phyloP scores from a whole-genome alignment of 1,139 yeast species.

The Saccharomycopsis crataegensis region DNA sequence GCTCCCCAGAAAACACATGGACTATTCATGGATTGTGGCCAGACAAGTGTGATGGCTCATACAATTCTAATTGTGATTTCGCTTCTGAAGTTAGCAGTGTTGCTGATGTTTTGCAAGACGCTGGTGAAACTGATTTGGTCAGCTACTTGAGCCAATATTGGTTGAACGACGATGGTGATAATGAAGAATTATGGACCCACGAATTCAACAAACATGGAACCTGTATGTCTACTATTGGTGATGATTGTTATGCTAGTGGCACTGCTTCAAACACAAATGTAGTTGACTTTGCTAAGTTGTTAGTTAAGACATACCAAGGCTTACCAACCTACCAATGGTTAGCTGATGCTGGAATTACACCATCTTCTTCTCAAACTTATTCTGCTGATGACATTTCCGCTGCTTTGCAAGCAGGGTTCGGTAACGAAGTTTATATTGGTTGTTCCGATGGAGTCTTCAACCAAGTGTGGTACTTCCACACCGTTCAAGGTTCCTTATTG shows the following conservation, averaged over 20 bases:
- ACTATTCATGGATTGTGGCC: constrained; percentile 88
- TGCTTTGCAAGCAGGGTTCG: constrained; percentile 56
- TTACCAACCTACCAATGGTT: constrained; percentile 65
- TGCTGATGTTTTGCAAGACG: constrained; percentile 40
- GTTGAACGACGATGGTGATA: constrained; percentile 65
- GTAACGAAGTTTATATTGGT: constrained; percentile 57
- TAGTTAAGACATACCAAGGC: constrained; percentile 54
- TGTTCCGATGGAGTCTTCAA: constrained; percentile 63
- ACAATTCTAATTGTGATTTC: constrained; percentile 66
- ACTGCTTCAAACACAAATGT: constrained; percentile 43
- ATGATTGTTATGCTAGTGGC: constrained; percentile 47
- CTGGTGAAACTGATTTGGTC: constrained; percentile 46
- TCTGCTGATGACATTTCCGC: constrained; percentile 53
- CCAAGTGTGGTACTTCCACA: constrained; percentile 88
- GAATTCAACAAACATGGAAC: constrained; percentile 96
- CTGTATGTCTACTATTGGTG: constrained; percentile 74
- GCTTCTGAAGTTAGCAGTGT: constrained; percentile 50
- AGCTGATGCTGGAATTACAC: constrained; percentile 28
- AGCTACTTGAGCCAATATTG: constrained; percentile 58
- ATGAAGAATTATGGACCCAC: constrained; percentile 84
- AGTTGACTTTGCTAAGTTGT: constrained; percentile 66
- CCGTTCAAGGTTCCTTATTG: constrained; percentile 66
- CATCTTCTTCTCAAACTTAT: constrained; percentile 54
- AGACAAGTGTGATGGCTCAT: constrained; percentile 71
- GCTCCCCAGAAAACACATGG: constrained; percentile 70